Conservation (phyloP, 306 rosid genomes). For the Lithocarpus polystachyus region DNA sequence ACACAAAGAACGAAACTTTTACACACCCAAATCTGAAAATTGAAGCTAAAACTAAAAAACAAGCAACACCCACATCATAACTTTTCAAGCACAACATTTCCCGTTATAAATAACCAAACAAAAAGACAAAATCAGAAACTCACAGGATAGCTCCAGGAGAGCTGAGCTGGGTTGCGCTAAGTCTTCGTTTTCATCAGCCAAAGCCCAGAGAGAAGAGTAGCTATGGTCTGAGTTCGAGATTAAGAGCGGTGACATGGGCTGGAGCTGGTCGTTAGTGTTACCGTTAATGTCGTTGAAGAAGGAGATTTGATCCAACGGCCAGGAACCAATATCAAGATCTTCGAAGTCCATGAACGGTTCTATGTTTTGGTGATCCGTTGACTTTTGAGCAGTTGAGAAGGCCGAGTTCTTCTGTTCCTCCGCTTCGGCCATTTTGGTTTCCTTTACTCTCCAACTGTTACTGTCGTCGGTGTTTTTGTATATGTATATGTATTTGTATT, state of each 20-base stretch:
- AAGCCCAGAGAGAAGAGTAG: slow-evolving; percentile 67
- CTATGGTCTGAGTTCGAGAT: slow-evolving; percentile 54
- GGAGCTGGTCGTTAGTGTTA: too few relatives aligned
- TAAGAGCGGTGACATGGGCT: slow-evolving; percentile 56
- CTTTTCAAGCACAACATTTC: background rate
- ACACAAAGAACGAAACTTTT: background rate
- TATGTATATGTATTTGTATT: too few relatives aligned
- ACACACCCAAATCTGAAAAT: too few relatives aligned
- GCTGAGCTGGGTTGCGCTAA: slow-evolving; percentile 29
- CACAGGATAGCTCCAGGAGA: slow-evolving; percentile 51
- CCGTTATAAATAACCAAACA: background rate
- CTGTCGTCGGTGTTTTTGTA: too few relatives aligned
- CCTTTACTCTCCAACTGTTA: too few relatives aligned
- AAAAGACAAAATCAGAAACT: slow-evolving; percentile 21
- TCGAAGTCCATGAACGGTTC: slow-evolving; percentile 70
- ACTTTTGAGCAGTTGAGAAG: background rate
- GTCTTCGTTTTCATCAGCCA: slow-evolving; percentile 46
- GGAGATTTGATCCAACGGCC: slow-evolving; percentile 70
- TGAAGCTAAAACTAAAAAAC: too few relatives aligned
- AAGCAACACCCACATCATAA: too few relatives aligned
- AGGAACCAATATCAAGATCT: slow-evolving; percentile 66
- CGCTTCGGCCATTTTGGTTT: background rate
- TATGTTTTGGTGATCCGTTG: background rate
- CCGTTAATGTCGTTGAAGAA: slow-evolving; percentile 31
- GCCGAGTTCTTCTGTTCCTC: background rate